Conservation (phyloP, 1,284 basidiomycete genomes). For the Cutaneotrichosporon mucoides region DNA sequence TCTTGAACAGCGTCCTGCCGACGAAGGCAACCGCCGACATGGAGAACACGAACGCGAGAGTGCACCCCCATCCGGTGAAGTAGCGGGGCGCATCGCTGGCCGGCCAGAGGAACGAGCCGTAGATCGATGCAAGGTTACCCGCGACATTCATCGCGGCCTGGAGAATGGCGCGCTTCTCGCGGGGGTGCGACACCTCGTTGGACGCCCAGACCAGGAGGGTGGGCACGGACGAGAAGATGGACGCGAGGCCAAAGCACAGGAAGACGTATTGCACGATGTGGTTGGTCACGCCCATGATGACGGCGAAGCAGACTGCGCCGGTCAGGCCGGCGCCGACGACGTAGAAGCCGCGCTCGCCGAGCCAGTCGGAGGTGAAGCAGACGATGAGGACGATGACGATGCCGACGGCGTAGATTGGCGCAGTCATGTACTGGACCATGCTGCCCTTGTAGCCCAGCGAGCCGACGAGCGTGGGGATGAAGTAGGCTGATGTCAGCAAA, state of each 20-base stretch:
- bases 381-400: constrained; percentile 39
- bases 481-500: constrained; percentile 30
- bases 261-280: constrained; percentile 45
- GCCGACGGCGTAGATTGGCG: constrained; percentile 39
- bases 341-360: constrained; percentile 43
- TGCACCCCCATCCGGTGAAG: constrained; percentile 25
- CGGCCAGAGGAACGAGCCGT: constrained; percentile 48
- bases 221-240: constrained; percentile 45
- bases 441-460: constrained; percentile 39
- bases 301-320: constrained; percentile 37
- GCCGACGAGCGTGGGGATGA: constrained; percentile 41
- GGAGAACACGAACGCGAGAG: constrained; percentile 7
- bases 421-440: constrained; percentile 45
- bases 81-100: constrained; percentile 37
- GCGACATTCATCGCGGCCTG: constrained; percentile 34
- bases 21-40: constrained; percentile 4
- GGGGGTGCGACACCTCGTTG: constrained; percentile 32
- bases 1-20: constrained; percentile 2
- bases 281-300: constrained; percentile 37
- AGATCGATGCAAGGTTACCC: constrained; percentile 44
- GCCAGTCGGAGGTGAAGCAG: constrained; percentile 41
- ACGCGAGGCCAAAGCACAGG: constrained; percentile 47
- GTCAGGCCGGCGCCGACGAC: constrained; percentile 28
- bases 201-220: constrained; percentile 41
- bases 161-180: constrained; percentile 41